Evolutionary conservation across 78 protist species (phyloP).

Genomic region (Chrysochromulina parva): DNA sequence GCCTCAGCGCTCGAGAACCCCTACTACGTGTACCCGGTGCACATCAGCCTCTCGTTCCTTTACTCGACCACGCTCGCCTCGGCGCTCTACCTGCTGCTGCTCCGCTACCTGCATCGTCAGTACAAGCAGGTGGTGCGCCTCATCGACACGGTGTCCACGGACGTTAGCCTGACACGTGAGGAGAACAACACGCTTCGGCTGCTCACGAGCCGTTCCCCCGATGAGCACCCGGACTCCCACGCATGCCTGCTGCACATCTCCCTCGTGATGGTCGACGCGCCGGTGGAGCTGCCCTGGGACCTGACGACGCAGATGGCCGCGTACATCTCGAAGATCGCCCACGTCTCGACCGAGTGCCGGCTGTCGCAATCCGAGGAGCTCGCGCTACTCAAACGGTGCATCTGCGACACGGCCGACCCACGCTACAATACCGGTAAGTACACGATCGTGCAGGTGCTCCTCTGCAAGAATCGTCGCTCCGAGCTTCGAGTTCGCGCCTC

Average conservation of each 20-base stretch:
- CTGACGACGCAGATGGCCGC: background rate
- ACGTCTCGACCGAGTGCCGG: slow-evolving; percentile 58
- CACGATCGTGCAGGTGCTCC: background rate
- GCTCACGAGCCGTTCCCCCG: background rate
- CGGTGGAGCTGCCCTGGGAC: slow-evolving; percentile 16
- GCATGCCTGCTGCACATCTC: slow-evolving; percentile 62
- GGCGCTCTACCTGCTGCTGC: slow-evolving; percentile 49
- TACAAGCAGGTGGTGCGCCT: slow-evolving; percentile 40
- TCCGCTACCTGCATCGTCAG: background rate
- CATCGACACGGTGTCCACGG: slow-evolving; percentile 18
- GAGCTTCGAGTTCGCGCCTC: background rate
- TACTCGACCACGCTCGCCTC: slow-evolving; percentile 45
- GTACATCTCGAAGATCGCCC: background rate
- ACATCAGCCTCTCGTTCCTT: slow-evolving; percentile 37
- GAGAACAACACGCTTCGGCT: slow-evolving; percentile 27
- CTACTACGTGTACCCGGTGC: slow-evolving; percentile 44
- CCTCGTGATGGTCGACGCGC: slow-evolving; percentile 26
- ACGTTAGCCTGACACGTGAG: slow-evolving; percentile 34
- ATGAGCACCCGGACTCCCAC: slow-evolving; percentile 64
- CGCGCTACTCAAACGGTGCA: slow-evolving; percentile 11
- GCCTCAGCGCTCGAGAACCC: background rate
- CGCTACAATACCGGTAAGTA: background rate
- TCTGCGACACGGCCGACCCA: background rate
- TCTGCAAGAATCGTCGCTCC: background rate
- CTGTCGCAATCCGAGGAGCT: slow-evolving; percentile 43